Percentiles rank a stretch among this genome's conserved stretches.
These are phyloP conservation scores for Tetrastigma voinierianum DNA, from an alignment of 164 flowering plant species.

Conservation along the genomic window DNA sequence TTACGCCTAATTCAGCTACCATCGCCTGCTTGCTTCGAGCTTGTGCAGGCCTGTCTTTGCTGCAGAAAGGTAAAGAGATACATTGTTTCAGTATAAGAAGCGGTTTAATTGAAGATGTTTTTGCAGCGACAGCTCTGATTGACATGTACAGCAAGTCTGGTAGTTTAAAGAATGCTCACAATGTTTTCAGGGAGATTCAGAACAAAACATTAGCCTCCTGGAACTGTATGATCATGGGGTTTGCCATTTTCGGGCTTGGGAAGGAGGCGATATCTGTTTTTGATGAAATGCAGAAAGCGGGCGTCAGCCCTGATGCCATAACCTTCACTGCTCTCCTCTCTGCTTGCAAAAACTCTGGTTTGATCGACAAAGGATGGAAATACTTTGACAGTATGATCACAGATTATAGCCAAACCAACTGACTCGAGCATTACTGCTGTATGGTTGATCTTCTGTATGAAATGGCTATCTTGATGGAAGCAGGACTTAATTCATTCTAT, in stretches of 20 bases:
- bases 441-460: constrained; percentile 79
- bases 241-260: constrained; percentile 45
- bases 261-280: constrained; percentile 47
- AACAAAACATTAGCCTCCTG: constrained; percentile 53
- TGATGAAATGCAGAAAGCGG: constrained; percentile 37
- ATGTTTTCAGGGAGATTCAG: constrained; percentile 32
- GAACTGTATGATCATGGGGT: constrained; percentile 72
- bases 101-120: constrained; percentile 34
- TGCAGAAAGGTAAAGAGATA: constrained; percentile 54
- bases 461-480: constrained; percentile 68
- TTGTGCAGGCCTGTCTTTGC: constrained; percentile 54
- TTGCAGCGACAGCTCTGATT: constrained; percentile 54
- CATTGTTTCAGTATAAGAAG: constrained; percentile 45
- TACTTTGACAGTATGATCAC: constrained; percentile 51
- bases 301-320: constrained; percentile 49
- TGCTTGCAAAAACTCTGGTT: constrained; percentile 59
- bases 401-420: constrained; percentile 37
- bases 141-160: constrained; percentile 68
- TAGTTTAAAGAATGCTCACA: constrained; percentile 30
- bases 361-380: constrained; percentile 63
- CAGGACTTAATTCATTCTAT: constrained; percentile 58
- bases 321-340: constrained; percentile 66
- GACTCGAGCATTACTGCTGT: constrained; percentile 70
- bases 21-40: constrained; percentile 44
- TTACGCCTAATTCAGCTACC: constrained; percentile 56